Percentiles rank a stretch among this genome's conserved stretches.
phyloP scores from a whole-genome alignment of 192 early-diverging fungal species.

The Nowakowskiella sp. region DNA sequence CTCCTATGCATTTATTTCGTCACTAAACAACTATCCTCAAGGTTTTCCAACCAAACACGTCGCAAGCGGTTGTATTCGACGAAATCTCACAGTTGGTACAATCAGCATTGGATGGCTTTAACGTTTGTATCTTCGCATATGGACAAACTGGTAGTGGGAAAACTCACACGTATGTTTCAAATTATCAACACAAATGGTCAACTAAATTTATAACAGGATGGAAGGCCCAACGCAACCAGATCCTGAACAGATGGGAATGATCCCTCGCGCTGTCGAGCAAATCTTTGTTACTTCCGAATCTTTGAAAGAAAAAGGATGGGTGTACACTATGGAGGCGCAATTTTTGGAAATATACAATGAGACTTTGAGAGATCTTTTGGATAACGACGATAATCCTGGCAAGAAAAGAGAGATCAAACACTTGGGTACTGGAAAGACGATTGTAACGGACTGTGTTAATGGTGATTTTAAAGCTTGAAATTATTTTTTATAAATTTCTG shows the following conservation, averaged over 20 bases:
- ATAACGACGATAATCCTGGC: conserved; percentile 21
- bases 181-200: not conserved
- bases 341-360: conserved; percentile 98
- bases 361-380: conserved; percentile 73
- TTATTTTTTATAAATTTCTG: not conserved
- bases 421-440: conserved; percentile 58
- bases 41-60: conserved; percentile 62
- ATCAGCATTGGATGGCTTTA: conserved; percentile 91
- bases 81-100: conserved; percentile 96
- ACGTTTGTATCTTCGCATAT: conserved; percentile 97
- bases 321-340: conserved; percentile 77
- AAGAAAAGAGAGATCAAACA: conserved; percentile 84
- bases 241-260: conserved; percentile 69
- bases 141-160: conserved; percentile 96
- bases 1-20: not conserved
- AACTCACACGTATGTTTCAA: conserved; percentile 32
- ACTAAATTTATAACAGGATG: too few species aligned
- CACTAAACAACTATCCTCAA: conserved; percentile 10
- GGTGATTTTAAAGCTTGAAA: conserved; percentile 20
- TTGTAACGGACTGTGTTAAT: conserved; percentile 66
- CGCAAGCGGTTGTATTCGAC: conserved; percentile 77
- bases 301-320: conserved; percentile 74
- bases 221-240: conserved; percentile 33
- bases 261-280: conserved; percentile 84
- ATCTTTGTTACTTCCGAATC: conserved; percentile 72